Conservation (phyloP, 805 yeast species). For the Metschnikowia borealis region DNA sequence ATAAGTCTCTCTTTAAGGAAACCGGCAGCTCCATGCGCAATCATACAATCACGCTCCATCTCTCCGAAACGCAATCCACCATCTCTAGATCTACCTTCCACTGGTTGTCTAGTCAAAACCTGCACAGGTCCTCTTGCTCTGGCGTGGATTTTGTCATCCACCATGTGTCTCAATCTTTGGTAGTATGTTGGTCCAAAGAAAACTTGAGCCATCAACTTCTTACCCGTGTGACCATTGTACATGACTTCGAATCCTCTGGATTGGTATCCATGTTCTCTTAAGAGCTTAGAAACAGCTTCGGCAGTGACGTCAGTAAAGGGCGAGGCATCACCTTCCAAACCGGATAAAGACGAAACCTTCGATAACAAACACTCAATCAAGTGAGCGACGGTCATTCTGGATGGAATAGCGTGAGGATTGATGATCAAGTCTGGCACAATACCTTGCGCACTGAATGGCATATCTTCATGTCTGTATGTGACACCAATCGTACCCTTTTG, state of each 20-base stretch:
- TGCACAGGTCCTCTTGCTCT: conserved; percentile 99
- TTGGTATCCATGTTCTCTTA: conserved; percentile 95
- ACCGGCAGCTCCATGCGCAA: conserved; percentile 99
- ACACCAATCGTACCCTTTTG: conserved; percentile 99
- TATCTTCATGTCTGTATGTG: conserved; percentile 96
- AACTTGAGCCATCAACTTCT: conserved; percentile 94
- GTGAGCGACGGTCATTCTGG: conserved; percentile 99
- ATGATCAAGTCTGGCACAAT: conserved; percentile 95
- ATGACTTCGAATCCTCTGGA: conserved; percentile 98
- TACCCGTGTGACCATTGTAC: conserved; percentile 99
- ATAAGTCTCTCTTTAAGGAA: conserved; percentile 95
- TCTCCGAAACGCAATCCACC: conserved; percentile 99
- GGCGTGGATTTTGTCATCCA: conserved; percentile 97
- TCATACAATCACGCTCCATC: conserved; percentile 99
- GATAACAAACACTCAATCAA: conserved; percentile 96
- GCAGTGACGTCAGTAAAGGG: conserved; percentile 98
- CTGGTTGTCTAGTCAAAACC: conserved; percentile 96
- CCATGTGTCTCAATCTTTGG: conserved; percentile 99
- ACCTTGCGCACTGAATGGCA: conserved; percentile 97
- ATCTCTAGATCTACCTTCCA: conserved; percentile 98
- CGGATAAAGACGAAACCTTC: conserved; percentile 91
- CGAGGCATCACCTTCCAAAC: conserved; percentile 98
- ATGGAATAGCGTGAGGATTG: conserved; percentile 99
- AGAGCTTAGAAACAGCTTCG: conserved; percentile 87
- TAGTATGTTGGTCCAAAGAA: conserved; percentile 99